These are phyloP conservation scores for Chernovozyma aurita DNA, from an alignment of 1,139 yeast genomes.

Conservation along the genomic window DNA sequence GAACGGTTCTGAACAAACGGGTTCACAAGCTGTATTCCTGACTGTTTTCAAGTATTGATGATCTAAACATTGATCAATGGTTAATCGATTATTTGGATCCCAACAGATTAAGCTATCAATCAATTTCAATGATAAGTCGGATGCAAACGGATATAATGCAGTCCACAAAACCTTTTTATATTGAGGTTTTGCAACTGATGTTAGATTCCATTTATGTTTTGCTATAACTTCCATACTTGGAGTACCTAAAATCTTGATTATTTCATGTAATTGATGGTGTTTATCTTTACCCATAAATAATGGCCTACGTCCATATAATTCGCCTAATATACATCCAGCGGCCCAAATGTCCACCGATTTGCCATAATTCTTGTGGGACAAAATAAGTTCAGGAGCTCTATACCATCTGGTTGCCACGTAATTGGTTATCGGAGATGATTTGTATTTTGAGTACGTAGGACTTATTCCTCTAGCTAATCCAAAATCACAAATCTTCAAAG, in stretches of 20 bases:
- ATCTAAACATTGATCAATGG: constrained; percentile 46
- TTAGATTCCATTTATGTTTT: constrained; percentile 25
- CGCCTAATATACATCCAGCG: constrained; percentile 74
- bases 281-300: constrained; percentile 69
- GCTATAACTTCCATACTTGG: constrained; percentile 43
- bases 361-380: constrained; percentile 51
- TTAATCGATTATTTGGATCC: constrained; percentile 48
- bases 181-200: constrained; percentile 29
- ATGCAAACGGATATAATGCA: constrained; percentile 56
- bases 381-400: constrained; percentile 84
- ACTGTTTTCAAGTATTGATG: constrained; percentile 48
- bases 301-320: constrained; percentile 68
- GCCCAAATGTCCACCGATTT: constrained; percentile 78
- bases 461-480: constrained; percentile 80
- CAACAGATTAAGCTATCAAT: constrained; percentile 53
- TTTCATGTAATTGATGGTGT: constrained; percentile 58
- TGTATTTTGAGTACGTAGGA: constrained; percentile 34
- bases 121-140: constrained; percentile 42
- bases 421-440: constrained; percentile 53
- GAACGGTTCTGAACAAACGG: constrained; percentile 41
- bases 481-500: constrained; percentile 77
- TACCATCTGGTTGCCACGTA: constrained; percentile 97
- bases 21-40: constrained; percentile 49
- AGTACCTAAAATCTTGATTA: constrained; percentile 59
- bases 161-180: constrained; percentile 42